Evolutionary conservation across 2,329 filamentous ascomycete species (phyloP).

Genomic region (Aureobasidium sp.): DNA sequence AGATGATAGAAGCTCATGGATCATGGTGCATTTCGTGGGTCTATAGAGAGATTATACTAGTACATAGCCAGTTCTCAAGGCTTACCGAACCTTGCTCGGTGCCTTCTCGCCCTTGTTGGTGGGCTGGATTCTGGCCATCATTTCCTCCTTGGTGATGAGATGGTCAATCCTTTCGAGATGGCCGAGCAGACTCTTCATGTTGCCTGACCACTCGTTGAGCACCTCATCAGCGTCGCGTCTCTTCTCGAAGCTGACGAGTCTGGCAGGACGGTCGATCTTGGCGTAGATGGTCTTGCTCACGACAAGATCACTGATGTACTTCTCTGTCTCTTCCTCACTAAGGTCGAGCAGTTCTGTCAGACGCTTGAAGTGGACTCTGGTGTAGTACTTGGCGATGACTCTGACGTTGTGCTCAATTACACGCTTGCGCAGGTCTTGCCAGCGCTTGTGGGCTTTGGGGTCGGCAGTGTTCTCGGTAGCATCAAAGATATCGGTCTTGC

Average conservation of each 20-base stretch:
- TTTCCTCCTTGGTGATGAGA: conserved; percentile 98
- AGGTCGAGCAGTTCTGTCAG: conserved; percentile 87
- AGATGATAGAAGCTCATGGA: not conserved
- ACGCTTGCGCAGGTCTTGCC: conserved; percentile 92
- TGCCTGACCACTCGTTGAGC: conserved; percentile 95
- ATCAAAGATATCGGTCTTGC: conserved; percentile 78
- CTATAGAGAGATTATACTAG: conserved; percentile 8
- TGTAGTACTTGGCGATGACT: conserved; percentile 97
- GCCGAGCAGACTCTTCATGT: conserved; percentile 89
- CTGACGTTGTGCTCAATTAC: conserved; percentile 99
- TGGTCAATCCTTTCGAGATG: conserved; percentile 89
- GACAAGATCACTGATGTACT: conserved; percentile 95
- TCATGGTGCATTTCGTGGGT: conserved; percentile 14
- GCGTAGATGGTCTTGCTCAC: conserved; percentile 97
- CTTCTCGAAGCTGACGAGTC: conserved; percentile 89
- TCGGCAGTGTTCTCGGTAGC: conserved; percentile 54
- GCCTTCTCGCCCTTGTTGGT: conserved; percentile 37
- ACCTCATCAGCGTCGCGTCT: conserved; percentile 91
- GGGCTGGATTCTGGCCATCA: conserved; percentile 96
- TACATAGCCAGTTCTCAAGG: not conserved
- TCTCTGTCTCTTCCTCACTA: conserved; percentile 92
- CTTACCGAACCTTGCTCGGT: conserved; percentile 30
- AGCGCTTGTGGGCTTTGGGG: conserved; percentile 73
- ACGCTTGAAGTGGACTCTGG: conserved; percentile 85
- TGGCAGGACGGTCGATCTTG: conserved; percentile 89